Conservation (phyloP, 768 basidiomycete genomes). For the Pleurotus pulmonarius region DNA sequence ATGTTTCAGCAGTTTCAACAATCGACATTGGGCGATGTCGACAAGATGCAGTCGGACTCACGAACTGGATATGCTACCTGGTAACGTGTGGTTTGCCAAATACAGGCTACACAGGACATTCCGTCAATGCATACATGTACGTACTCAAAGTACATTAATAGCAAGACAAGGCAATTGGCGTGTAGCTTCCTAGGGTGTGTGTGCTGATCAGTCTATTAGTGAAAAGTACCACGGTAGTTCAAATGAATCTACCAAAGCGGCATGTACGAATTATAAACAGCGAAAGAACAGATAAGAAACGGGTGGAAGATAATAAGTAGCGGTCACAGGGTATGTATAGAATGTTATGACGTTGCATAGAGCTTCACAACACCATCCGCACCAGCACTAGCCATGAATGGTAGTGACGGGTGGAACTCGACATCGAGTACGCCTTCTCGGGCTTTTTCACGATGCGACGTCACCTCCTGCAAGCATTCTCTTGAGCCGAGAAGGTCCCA, state of each 20-base stretch:
- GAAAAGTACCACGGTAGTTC: constrained; percentile 4
- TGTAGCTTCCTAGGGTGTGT: not conserved
- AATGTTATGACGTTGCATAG: constrained; percentile 75
- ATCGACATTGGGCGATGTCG: too few species aligned
- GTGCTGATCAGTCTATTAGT: constrained; percentile 7
- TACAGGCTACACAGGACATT: too few species aligned
- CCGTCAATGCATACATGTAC: not conserved
- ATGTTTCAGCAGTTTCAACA: too few species aligned
- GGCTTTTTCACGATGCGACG: constrained; percentile 85
- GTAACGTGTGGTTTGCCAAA: too few species aligned
- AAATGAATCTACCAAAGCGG: constrained; percentile 1
- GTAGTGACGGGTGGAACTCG: constrained; percentile 77
- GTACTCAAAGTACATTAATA: not conserved
- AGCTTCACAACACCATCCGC: constrained; percentile 93
- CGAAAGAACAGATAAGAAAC: constrained; percentile 4
- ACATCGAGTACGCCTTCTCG: constrained; percentile 90
- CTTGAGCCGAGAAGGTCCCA: constrained; percentile 87
- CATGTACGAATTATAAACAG: constrained; percentile 1
- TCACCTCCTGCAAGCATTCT: constrained; percentile 85
- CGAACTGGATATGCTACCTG: too few species aligned
- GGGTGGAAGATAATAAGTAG: constrained; percentile 7
- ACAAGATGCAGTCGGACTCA: too few species aligned
- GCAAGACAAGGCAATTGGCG: not conserved
- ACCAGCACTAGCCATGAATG: constrained; percentile 91
- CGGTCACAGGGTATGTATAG: constrained; percentile 4